Base-by-base conservation (phyloP, 2,329 filamentous ascomycete species). In the Trichoderma sp. region DNA sequence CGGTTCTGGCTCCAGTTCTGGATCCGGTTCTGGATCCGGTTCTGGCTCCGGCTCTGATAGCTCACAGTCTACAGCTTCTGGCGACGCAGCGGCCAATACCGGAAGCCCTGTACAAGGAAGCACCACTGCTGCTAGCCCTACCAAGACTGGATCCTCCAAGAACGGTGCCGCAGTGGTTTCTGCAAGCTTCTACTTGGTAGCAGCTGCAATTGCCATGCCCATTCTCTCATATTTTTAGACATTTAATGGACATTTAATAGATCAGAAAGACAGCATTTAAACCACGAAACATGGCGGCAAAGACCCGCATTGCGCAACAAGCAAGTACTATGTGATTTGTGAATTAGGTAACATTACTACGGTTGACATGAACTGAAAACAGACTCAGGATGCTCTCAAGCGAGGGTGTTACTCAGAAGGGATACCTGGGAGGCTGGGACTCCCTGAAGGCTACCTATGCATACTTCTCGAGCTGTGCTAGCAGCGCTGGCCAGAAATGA, bases 141-240 rank as follows among this genome's bases (percentile, higher is more conserved):
- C 65, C 8, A 54, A 67, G 34, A 67, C 55, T 8, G 56, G 28
- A 34, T 66, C 54, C 8, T 49, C 39, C n/a, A 66, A 66, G 63
- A 59, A 49, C 26, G 39, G 26, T 13, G 63, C 63, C 2, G 54
- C 54, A 49, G 1, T 51, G 13, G 8, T 7, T 16, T 14, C 28
- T 51, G 63, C 37, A 51, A 66, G 63, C 28, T n/a, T 58, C 5
- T 59, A 28, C 16, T 16, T 59, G 26, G 63, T 51, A 21, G 63
- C n/a, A 16, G 39, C 21, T 10, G 63, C 54, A 1, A 51, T 66
- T 30, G 54, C 14, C 8, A 32, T 66, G 63, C n/a, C 63, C 14
- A 18, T 51, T 3, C 6, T 59, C 28, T 54, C 54, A 4, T 58
- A 11, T 13, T 37, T 59, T 26, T 66, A 66, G 39, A 59, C 26